Evolutionary conservation across 306 rosid species (phyloP).

Genomic region (Erythrophleum fordii): DNA sequence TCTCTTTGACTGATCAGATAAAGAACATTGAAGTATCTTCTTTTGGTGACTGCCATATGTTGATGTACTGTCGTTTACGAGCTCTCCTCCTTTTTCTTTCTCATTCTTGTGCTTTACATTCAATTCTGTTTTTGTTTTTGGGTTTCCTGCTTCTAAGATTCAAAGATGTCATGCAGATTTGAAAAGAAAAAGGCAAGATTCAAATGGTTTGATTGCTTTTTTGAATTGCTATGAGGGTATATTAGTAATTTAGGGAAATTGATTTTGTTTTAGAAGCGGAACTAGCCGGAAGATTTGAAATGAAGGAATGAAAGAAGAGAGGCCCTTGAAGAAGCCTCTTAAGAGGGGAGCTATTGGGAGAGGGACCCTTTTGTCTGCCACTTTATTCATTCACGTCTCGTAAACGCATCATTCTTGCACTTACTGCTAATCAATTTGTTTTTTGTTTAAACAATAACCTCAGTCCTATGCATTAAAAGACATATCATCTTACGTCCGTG

Average conservation of each 20-base stretch:
- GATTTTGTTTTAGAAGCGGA: not conserved
- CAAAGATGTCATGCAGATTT: constrained; percentile 25
- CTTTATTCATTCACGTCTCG: constrained; percentile 41
- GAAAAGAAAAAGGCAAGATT: constrained; percentile 6
- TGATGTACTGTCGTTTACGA: constrained; percentile 6
- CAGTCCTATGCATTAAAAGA: not conserved
- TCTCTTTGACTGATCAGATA: constrained; percentile 5
- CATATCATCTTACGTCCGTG: not conserved
- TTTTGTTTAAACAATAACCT: not conserved
- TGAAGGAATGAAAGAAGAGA: constrained; percentile 1
- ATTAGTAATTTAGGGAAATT: constrained; percentile 1
- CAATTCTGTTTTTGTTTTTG: not conserved
- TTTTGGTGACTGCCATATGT: constrained; percentile 33
- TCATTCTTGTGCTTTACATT: not conserved
- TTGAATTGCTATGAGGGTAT: no score
- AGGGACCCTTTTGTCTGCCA: constrained; percentile 70
- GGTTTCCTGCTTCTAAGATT: constrained; percentile 34
- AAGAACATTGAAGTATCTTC: constrained; percentile 42
- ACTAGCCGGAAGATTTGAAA: constrained; percentile 13
- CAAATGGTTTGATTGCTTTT: constrained; percentile 32
- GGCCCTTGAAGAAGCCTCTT: constrained; percentile 41
- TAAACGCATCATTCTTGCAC: constrained; percentile 41
- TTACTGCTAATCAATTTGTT: constrained; percentile 32
- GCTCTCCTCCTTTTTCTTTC: not conserved
- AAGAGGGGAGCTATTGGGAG: constrained; percentile 36